phyloP scores from a whole-genome alignment of 1,284 basidiomycete genomes.

The Takashimella koratensis region DNA sequence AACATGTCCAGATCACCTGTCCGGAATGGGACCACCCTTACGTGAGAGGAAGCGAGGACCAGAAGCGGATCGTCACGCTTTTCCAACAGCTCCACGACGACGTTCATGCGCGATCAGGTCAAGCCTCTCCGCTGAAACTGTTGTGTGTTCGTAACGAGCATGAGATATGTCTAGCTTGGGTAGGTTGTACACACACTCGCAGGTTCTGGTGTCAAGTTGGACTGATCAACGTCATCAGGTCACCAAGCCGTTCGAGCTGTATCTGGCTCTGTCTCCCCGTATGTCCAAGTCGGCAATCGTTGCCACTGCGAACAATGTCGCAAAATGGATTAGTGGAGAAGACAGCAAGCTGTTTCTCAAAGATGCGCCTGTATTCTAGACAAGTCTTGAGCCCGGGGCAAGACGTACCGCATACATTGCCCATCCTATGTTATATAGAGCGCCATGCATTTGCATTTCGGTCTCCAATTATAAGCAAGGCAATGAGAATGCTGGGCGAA shows the following conservation, averaged over 20 bases:
- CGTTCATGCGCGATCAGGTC: slow-evolving; percentile 78
- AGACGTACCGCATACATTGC: too few relatives aligned
- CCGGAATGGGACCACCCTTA: slow-evolving; percentile 82
- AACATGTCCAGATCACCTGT: slow-evolving; percentile 80
- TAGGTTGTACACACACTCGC: slow-evolving; percentile 13
- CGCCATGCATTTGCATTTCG: too few relatives aligned
- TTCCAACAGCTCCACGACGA: slow-evolving; percentile 81
- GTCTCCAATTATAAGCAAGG: too few relatives aligned
- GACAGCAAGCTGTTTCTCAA: slow-evolving; percentile 75
- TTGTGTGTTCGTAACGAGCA: slow-evolving; percentile 77
- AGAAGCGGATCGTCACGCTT: slow-evolving; percentile 60
- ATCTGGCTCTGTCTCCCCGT: slow-evolving; percentile 73
- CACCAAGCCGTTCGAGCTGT: slow-evolving; percentile 88
- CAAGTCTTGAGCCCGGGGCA: not conserved
- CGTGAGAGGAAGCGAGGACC: slow-evolving; percentile 49
- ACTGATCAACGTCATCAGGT: slow-evolving; percentile 56
- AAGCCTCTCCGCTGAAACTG: slow-evolving; percentile 66
- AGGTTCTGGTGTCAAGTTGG: not conserved
- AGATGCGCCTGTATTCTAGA: slow-evolving; percentile 79
- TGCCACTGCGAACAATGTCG: slow-evolving; percentile 79
- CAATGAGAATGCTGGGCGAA: too few relatives aligned
- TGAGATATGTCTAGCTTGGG: slow-evolving; percentile 74
- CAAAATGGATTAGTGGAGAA: slow-evolving; percentile 84
- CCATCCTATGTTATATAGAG: too few relatives aligned
- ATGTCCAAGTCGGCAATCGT: slow-evolving; percentile 82